Percentiles rank a stretch among this genome's conserved stretches.
phyloP scores from a whole-genome alignment of 805 yeast species.

The Kazachstania psychrophila region DNA sequence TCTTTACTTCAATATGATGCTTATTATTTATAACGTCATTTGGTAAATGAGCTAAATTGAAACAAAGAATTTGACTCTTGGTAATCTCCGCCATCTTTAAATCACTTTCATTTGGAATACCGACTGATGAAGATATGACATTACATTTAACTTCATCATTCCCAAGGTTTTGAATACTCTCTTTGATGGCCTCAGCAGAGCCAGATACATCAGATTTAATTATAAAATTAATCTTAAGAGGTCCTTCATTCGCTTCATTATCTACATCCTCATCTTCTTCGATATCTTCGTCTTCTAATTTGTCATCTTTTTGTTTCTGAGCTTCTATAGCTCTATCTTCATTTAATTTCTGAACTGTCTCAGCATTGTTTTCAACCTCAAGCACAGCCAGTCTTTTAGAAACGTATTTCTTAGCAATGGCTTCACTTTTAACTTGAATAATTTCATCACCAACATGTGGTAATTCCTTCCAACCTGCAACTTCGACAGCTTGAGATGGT shows the following conservation, averaged over 20 bases:
- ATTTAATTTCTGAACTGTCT: conserved; percentile 64
- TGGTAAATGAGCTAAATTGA: conserved; percentile 57
- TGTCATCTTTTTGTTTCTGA: conserved; percentile 17
- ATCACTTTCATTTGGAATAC: conserved; percentile 61
- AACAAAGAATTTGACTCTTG: conserved; percentile 64
- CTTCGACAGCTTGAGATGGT: conserved; percentile 85
- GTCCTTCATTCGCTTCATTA: conserved; percentile 16
- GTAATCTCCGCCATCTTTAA: conserved; percentile 61
- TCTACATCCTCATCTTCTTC: conserved; percentile 26
- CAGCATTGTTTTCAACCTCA: conserved; percentile 47
- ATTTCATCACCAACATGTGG: conserved; percentile 88
- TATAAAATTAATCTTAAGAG: conserved; percentile 46
- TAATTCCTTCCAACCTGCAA: conserved; percentile 88
- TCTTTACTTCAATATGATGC: conserved; percentile 51
- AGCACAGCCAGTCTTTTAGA: conserved; percentile 55
- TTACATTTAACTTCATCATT: conserved; percentile 70
- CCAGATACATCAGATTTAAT: conserved; percentile 91
- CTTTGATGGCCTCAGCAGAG: conserved; percentile 85
- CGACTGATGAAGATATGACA: conserved; percentile 71
- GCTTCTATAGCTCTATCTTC: conserved; percentile 46
- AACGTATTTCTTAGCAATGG: conserved; percentile 64
- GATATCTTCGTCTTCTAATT: conserved; percentile 46
- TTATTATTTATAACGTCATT: conserved; percentile 46
- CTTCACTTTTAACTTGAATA: conserved; percentile 66
- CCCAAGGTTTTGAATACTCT: conserved; percentile 73